Percentiles rank a stretch among this genome's conserved stretches.
These are phyloP conservation scores for Trichoderma guizhouense DNA, from an alignment of 2,329 filamentous ascomycete species.

Conservation along the genomic window DNA sequence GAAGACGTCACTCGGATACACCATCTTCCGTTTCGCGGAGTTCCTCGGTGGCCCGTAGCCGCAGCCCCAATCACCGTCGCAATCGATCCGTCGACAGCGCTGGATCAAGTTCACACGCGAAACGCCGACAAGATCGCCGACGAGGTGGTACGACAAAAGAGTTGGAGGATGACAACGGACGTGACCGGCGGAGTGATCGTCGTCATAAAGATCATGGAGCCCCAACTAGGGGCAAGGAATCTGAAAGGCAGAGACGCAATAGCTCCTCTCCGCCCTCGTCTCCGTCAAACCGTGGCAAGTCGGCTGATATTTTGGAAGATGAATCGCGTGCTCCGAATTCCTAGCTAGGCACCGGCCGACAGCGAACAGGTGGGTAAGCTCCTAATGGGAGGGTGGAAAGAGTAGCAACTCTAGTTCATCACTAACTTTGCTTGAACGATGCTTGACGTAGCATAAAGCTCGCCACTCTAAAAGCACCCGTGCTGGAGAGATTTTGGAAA, in stretches of 20 bases:
- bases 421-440: conserved; percentile 19
- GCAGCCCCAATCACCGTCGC: conserved; percentile 26
- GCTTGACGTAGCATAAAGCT: conserved; percentile 17
- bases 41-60: conserved; percentile 32
- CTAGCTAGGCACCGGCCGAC: conserved; percentile 22
- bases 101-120: conserved; percentile 13
- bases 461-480: background rate
- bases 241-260: conserved; percentile 42
- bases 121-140: conserved; percentile 9
- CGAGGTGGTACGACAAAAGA: background rate
- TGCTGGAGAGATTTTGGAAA: background rate
- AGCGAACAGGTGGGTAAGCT: conserved; percentile 27
- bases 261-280: conserved; percentile 51
- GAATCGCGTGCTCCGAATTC: conserved; percentile 23
- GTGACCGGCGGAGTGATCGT: conserved; percentile 12
- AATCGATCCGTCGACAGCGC: conserved; percentile 14
- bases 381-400: conserved; percentile 1
- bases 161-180: background rate
- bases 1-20: conserved; percentile 35
- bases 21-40: conserved; percentile 43
- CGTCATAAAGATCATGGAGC: background rate
- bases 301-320: conserved; percentile 53
- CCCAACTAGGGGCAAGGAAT: conserved; percentile 17
- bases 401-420: background rate
- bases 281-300: conserved; percentile 48